Base-by-base conservation (phyloP, 371 early-diverging fungal genomes). In the Mucor piriformis region DNA sequence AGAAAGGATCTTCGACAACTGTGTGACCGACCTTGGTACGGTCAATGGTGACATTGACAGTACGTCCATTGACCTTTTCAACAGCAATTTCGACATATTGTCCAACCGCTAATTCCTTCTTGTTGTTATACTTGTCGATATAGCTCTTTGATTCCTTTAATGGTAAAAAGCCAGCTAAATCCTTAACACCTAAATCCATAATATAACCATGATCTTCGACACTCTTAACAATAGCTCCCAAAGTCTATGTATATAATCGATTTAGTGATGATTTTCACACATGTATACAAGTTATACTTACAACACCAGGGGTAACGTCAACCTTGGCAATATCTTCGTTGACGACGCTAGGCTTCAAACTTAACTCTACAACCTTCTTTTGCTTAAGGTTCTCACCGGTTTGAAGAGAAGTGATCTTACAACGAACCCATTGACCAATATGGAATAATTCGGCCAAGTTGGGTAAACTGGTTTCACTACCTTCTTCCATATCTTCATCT, bases 161-260 rank as follows among this genome's bases (percentile, higher is more conserved):
- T 48, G 86, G 78, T 47, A 92, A 76, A 64, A 93, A 93, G 10
- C 86, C 90, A 29, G 82, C 72, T 18, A 86, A 49, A 20, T 81
- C 84, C 13, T 77, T 72, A 48, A 93, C 74, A 46, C 95, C 95
- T 32, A 87, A 60, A 13, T 80, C 79, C n/a, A 94, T 59, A 52
- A 90, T 69, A 59, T 91, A 91, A 35, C 95, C 95, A 60, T 90
- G 93, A 73, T 93, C 95, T 70, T 94, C 92, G 12, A 86, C 81
- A 59, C 86, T 85, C 50, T 74, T 58, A 7, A 92, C 83, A n/a
- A 83, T 66, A 11, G 85, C 91, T 16, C 82, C 63, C 33, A 92
- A 57, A 15, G 78, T 63, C 88, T 88, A 70, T 48, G 32, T 18
- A 42, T 42, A 42, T n/a, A 38, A 15, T 15, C 5, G 3, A 18